A percentile compares a stretch with the other conserved stretches of the same genome.
Evolutionary conservation across 2,329 filamentous ascomycete species (phyloP).

Genomic region (Penicillium sp.): DNA sequence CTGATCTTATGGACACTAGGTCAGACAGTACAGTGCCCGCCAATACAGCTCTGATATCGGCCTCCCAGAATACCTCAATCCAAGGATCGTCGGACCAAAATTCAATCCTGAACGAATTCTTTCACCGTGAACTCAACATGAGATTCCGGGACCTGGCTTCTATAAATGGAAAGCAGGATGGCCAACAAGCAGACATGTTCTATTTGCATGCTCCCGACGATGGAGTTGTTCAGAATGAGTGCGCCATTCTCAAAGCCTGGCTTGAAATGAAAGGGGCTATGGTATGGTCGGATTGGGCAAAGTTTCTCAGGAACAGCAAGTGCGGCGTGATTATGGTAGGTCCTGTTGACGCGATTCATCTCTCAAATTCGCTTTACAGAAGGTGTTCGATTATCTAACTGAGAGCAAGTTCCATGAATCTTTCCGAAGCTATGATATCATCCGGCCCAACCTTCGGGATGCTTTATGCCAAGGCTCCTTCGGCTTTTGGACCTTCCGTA

Average conservation of each 20-base stretch:
- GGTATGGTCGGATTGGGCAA: slow-evolving; percentile 40
- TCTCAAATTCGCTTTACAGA: neutral
- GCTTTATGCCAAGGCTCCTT: slow-evolving; percentile 26
- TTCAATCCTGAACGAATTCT: slow-evolving; percentile 10
- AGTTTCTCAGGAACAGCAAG: slow-evolving; percentile 32
- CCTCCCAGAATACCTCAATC: neutral
- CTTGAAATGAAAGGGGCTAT: slow-evolving; percentile 28
- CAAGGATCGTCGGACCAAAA: neutral
- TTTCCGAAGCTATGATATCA: slow-evolving; percentile 32
- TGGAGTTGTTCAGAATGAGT: slow-evolving; percentile 24
- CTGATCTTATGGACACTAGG: neutral
- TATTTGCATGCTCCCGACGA: slow-evolving; percentile 38
- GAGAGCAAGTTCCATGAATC: slow-evolving; percentile 39
- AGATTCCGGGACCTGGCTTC: slow-evolving; percentile 31
- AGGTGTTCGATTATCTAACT: neutral
- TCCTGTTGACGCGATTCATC: neutral
- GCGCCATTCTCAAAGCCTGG: slow-evolving; percentile 29
- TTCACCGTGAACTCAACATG: slow-evolving; percentile 26
- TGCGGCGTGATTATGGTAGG: slow-evolving; percentile 40
- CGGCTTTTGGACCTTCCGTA: slow-evolving; percentile 41
- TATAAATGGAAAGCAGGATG: slow-evolving; percentile 21
- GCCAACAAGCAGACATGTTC: slow-evolving; percentile 29
- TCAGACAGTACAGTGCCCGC: neutral
- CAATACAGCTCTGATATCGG: neutral
- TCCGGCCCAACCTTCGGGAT: slow-evolving; percentile 29